These are phyloP conservation scores for Fusarium sp. DNA, from an alignment of 2,329 filamentous ascomycete genomes.

Conservation along the genomic window DNA sequence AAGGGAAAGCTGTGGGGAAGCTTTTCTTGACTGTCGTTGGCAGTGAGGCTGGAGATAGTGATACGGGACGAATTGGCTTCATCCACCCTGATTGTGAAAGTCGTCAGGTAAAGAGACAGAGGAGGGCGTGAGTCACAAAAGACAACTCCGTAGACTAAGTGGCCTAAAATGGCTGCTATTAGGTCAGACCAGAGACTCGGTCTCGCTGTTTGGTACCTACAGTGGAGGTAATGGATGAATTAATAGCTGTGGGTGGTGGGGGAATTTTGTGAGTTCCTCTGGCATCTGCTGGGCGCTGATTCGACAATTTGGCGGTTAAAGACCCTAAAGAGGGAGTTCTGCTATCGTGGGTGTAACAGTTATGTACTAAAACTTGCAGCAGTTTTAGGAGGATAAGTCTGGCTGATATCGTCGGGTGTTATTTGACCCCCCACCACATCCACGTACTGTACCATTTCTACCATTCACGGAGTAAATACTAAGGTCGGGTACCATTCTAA, in stretches of 20 bases:
- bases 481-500: not conserved
- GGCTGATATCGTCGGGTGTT: constrained; percentile 1
- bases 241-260: constrained; percentile 34
- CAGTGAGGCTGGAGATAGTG: constrained; percentile 27
- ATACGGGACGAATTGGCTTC: constrained; percentile 41
- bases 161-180: constrained; percentile 2
- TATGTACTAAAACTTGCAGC: not conserved
- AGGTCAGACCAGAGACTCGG: constrained; percentile 13
- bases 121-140: constrained; percentile 42
- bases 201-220: constrained; percentile 13
- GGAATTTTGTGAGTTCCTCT: constrained; percentile 31
- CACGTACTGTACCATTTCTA: not conserved
- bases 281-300: constrained; percentile 34
- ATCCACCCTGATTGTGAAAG: constrained; percentile 38
- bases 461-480: not conserved
- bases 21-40: not conserved
- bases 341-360: not conserved
- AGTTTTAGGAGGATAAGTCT: not conserved
- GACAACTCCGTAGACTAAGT: constrained; percentile 21
- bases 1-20: constrained; percentile 20
- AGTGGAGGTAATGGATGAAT: not conserved
- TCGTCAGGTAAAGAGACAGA: constrained; percentile 22
- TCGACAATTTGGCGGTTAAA: constrained; percentile 31
- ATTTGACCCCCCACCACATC: constrained; percentile 1
- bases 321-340: constrained; percentile 27